phyloP scores from a whole-genome alignment of 257 asterid genomes.

The Leptodermis oblonga region DNA sequence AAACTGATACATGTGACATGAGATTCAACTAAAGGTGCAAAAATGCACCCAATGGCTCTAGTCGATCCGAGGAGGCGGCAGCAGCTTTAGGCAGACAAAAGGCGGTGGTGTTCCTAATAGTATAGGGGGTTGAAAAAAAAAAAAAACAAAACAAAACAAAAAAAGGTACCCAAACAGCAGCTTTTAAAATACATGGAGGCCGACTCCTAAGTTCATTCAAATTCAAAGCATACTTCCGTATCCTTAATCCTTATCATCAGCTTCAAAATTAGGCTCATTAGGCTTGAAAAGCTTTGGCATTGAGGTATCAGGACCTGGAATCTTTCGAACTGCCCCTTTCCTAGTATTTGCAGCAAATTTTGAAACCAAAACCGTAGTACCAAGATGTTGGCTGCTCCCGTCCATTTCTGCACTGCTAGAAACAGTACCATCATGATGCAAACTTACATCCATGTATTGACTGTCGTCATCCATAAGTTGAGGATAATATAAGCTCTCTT shows the following conservation, averaged over 20 bases:
- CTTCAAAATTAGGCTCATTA: conserved; percentile 56
- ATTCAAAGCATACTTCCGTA: conserved; percentile 5
- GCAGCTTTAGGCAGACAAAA: too few relatives aligned
- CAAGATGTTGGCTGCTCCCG: conserved; percentile 26
- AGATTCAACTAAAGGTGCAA: too few relatives aligned
- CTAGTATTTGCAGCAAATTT: conserved; percentile 62
- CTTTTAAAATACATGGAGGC: not conserved
- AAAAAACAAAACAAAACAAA: not conserved
- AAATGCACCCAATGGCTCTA: too few relatives aligned
- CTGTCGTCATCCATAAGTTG: conserved; percentile 24
- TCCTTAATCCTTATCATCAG: conserved; percentile 12
- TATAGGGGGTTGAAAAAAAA: too few relatives aligned
- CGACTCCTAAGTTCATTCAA: conserved; percentile 10
- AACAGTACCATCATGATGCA: not conserved
- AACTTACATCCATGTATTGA: conserved; percentile 14
- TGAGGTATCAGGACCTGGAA: conserved; percentile 29
- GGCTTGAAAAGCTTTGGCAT: conserved; percentile 80
- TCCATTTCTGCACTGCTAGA: conserved; percentile 9
- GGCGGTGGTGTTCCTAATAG: too few relatives aligned
- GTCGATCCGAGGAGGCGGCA: too few relatives aligned
- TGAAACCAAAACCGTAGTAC: conserved; percentile 56
- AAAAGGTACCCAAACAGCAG: not conserved
- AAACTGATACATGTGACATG: too few relatives aligned
- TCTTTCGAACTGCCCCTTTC: conserved; percentile 33
- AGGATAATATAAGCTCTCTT: conserved; percentile 43